These are phyloP conservation scores for Iberis pinnata DNA, from an alignment of 345 rosid species.

Conservation along the genomic window DNA sequence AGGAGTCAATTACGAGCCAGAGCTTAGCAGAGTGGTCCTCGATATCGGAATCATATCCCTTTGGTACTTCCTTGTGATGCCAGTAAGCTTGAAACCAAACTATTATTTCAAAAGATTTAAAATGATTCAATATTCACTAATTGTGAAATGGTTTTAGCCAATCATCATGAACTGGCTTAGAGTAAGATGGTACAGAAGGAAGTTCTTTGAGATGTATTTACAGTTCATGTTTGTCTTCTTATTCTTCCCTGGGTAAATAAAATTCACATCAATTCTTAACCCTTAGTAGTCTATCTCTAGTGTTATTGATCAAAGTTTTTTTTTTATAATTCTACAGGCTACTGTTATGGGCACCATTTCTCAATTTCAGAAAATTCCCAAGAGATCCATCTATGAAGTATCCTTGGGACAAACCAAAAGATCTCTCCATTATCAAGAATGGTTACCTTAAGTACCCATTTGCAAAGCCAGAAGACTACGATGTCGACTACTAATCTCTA, in stretches of 20 bases:
- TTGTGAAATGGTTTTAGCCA: constrained; percentile 43
- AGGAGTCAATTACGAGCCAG: constrained; percentile 63
- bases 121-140: neutral
- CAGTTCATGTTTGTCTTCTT: constrained; percentile 90
- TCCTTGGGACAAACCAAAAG: constrained; percentile 78
- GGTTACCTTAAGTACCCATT: constrained; percentile 54
- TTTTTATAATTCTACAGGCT: constrained; percentile 46
- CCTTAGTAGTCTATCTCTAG: no score
- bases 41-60: constrained; percentile 51
- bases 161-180: constrained; percentile 90
- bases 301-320: neutral
- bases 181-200: constrained; percentile 78
- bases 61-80: constrained; percentile 67
- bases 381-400: constrained; percentile 71
- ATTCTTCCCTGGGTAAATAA: constrained; percentile 77
- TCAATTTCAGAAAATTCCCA: constrained; percentile 87
- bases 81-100: constrained; percentile 36
- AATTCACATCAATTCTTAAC: neutral
- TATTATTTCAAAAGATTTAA: neutral
- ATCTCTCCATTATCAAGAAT: constrained; percentile 49
- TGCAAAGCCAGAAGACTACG: constrained; percentile 82
- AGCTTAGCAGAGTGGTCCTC: constrained; percentile 35
- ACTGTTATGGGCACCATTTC: constrained; percentile 79
- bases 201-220: constrained; percentile 68
- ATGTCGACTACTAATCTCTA: constrained; percentile 23